These are phyloP conservation scores for Yamadazyma endophytica DNA, from an alignment of 805 yeast species.

Conservation along the genomic window DNA sequence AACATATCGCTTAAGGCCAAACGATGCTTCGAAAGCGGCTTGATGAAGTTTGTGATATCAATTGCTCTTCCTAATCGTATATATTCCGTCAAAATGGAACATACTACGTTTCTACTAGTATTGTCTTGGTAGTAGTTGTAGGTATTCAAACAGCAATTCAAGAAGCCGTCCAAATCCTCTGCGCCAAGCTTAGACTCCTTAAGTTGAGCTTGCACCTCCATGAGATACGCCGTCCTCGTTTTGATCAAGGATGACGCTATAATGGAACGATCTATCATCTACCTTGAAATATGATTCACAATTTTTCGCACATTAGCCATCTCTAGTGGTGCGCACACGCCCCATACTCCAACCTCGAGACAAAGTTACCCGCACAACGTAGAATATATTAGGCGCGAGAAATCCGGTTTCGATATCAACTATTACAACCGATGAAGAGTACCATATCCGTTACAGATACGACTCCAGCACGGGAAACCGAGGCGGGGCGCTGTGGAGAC, in stretches of 20 bases:
- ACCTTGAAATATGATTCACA: background rate
- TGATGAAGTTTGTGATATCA: constrained; percentile 38
- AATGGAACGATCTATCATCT: background rate
- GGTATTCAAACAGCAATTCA: constrained; percentile 39
- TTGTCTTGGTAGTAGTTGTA: constrained; percentile 50
- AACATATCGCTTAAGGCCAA: constrained; percentile 56
- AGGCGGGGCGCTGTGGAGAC: constrained; percentile 51
- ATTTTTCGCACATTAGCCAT: background rate
- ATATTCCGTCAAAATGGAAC: constrained; percentile 26
- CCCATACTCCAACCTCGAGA: background rate
- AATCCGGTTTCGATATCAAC: constrained; percentile 39
- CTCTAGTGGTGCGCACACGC: background rate
- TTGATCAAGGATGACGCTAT: constrained; percentile 29
- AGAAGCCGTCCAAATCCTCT: constrained; percentile 16
- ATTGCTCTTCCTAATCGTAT: background rate
- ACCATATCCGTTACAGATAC: constrained; percentile 38
- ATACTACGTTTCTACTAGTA: constrained; percentile 42
- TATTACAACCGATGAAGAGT: constrained; percentile 57
- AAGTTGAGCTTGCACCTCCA: constrained; percentile 17
- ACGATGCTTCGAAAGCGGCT: constrained; percentile 9
- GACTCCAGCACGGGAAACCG: background rate
- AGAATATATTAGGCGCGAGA: constrained; percentile 1
- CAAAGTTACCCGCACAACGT: background rate
- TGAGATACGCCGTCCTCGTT: constrained; percentile 30
- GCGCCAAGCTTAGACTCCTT: background rate